A percentile compares a stretch with the other conserved stretches of the same genome.
These are phyloP conservation scores for Magnolia sinica DNA, from an alignment of 164 flowering plant species.

Conservation along the genomic window DNA sequence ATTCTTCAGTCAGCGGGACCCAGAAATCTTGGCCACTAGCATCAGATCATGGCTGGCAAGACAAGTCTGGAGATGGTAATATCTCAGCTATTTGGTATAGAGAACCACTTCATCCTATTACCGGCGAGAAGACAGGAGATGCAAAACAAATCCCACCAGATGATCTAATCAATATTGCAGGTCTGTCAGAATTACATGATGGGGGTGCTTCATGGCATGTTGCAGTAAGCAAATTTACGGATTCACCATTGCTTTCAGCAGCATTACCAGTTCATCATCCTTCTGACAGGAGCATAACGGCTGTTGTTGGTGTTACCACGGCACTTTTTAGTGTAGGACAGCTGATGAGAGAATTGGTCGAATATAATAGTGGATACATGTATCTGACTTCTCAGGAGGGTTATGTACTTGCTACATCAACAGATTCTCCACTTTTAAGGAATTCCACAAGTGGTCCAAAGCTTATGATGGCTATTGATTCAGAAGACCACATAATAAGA, in stretches of 20 bases:
- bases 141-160: constrained; percentile 67
- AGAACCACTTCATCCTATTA: constrained; percentile 71
- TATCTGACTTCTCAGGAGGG: constrained; percentile 94
- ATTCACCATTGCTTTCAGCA: constrained; percentile 90
- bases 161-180: constrained; percentile 82
- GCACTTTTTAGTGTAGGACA: constrained; percentile 91
- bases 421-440: constrained; percentile 68
- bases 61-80: constrained; percentile 49
- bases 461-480: constrained; percentile 75
- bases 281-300: constrained; percentile 62
- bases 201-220: constrained; percentile 96
- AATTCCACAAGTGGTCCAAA: constrained; percentile 58
- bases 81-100: constrained; percentile 80
- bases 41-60: constrained; percentile 52
- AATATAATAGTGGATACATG: constrained; percentile 80
- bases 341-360: constrained; percentile 92
- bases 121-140: constrained; percentile 71
- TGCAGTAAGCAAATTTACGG: constrained; percentile 78
- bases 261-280: constrained; percentile 83
- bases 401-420: constrained; percentile 85
- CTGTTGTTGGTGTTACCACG: constrained; percentile 95
- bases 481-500: constrained; percentile 60
- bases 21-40: constrained; percentile 25
- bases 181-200: constrained; percentile 78
- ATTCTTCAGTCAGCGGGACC: constrained; percentile 48